Conservation (phyloP, 805 yeast species). For the Zygosaccharomyces gambellarensis region DNA sequence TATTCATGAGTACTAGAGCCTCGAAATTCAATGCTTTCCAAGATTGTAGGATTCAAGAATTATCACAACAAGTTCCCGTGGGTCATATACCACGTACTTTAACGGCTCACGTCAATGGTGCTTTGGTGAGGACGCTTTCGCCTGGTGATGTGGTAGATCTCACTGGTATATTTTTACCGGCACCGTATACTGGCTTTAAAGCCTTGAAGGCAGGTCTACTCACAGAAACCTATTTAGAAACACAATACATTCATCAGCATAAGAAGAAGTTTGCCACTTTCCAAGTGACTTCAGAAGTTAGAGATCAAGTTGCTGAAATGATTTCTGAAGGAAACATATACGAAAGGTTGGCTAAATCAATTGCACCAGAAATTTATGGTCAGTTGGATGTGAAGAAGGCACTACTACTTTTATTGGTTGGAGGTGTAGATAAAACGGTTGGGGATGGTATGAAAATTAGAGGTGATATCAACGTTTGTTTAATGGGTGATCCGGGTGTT, state of each 20-base stretch:
- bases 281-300: conserved; percentile 53
- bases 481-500: conserved; percentile 99
- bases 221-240: conserved; percentile 90
- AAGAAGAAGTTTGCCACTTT: conserved; percentile 76
- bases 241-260: conserved; percentile 80
- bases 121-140: conserved; percentile 74
- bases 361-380: conserved; percentile 97
- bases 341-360: conserved; percentile 73
- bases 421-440: conserved; percentile 91
- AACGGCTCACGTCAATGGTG: conserved; percentile 85
- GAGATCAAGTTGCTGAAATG: conserved; percentile 51
- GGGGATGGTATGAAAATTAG: conserved; percentile 97
- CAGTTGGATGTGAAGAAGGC: conserved; percentile 93
- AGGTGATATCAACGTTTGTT: conserved; percentile 92
- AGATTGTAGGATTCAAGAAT: conserved; percentile 90
- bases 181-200: conserved; percentile 92
- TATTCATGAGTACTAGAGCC: conserved; percentile 90
- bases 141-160: conserved; percentile 97
- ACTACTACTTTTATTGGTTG: conserved; percentile 73
- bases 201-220: conserved; percentile 89
- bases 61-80: conserved; percentile 94
- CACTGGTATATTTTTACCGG: conserved; percentile 86
- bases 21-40: conserved; percentile 94
- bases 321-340: conserved; percentile 65
- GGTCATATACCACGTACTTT: conserved; percentile 94